Base-by-base conservation (phyloP, 2,329 filamentous ascomycete genomes). In the Pyricularia pennisetigena region DNA sequence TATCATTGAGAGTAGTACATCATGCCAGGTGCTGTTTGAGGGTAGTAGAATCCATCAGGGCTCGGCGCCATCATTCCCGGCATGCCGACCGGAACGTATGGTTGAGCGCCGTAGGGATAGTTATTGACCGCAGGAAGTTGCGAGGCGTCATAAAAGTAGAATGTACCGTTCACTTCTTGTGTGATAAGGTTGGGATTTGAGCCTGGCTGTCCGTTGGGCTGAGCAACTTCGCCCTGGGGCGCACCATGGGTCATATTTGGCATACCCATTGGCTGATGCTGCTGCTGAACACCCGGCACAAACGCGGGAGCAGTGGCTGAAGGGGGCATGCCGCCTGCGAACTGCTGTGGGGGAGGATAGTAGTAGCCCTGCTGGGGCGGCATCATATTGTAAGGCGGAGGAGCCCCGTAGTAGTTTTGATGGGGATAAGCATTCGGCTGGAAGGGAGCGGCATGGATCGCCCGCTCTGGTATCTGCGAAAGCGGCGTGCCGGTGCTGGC, bases 161-260 rank as follows among this genome's bases (percentile, higher is more conserved):
- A 93, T 86, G 96, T 98, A 70, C 95, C 95, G 73, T 97, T 97
- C 71, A 90, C 89, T 80, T 98, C 94, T 77, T 97, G 94, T 0
- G 93, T 92, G 65, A 90, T 85, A 61, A 88, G 77, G 71, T 82
- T 85, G 23, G 81, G 74, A 24, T 90, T 85, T 69, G 86, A 86
- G 23, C 82, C 83, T 3, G 80, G 78, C 71, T 85, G 86, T 32
- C 81, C 78, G 32, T 75, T 74, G 30, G 74, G 72, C 65, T 80
- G 78, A n/a, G 76, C 72, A 30, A 71, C 70, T 71, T 83, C 76
- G 73, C 76, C 73, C 68, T 82, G 85, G 14, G 74, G 74, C 41
- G 80, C 78, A 54, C 41, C 41, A 59, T 81, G 79, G 71, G 76
- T 75, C 74, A 80, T 72, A 8, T 14, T n/a, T 62, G 77, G 72